Conservation (phyloP, 78 protist genomes). For the Anaeramoeba flamelloides region DNA sequence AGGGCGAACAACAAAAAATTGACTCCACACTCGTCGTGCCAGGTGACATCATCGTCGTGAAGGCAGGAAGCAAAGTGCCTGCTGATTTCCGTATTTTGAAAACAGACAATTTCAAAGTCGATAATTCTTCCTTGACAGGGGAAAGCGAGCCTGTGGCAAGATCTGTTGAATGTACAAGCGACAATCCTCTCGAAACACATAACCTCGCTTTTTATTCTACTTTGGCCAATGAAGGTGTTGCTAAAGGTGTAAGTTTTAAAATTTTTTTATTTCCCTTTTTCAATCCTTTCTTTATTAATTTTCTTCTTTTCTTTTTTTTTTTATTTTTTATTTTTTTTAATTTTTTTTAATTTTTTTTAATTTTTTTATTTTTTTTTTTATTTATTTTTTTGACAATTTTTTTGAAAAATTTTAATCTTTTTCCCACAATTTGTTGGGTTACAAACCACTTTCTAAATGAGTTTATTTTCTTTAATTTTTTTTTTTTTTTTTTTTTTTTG, state of each 20-base stretch:
- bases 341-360: no score
- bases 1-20: conserved; percentile 5
- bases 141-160: conserved; percentile 64
- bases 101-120: conserved; percentile 25
- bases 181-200: conserved; percentile 41
- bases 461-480: no score
- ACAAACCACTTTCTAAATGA: no score
- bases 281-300: no score
- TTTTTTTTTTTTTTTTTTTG: no score
- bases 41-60: conserved; percentile 54
- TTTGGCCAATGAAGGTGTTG: conserved; percentile 45
- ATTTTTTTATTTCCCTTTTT: background rate
- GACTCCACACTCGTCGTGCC: conserved; percentile 37
- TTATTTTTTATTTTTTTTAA: no score
- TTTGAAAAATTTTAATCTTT: no score
- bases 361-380: no score
- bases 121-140: conserved; percentile 69
- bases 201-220: conserved; percentile 60
- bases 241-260: conserved; percentile 40
- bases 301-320: no score
- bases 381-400: no score
- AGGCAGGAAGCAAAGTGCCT: conserved; percentile 61
- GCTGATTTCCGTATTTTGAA: conserved; percentile 10
- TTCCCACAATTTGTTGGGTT: no score
- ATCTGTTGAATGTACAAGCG: conserved; percentile 25